Conservation (phyloP, 441 rosid genomes). For the Croton laevigatus region DNA sequence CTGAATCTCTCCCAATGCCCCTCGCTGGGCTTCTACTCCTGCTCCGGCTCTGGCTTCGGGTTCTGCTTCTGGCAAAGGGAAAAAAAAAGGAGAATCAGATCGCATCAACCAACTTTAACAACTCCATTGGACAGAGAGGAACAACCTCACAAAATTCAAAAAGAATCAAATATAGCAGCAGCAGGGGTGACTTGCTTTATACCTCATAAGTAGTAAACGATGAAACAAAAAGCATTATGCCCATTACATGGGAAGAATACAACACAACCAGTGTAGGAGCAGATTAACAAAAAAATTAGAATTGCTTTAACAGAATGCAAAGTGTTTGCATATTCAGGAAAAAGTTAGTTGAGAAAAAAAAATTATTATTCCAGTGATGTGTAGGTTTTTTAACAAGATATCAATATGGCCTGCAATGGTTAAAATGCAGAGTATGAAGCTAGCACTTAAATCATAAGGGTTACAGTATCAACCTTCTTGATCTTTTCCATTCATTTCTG, state of each 20-base stretch:
- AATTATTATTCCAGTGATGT: not conserved
- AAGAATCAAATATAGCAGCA: not conserved
- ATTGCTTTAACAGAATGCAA: not conserved
- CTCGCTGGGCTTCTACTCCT: conserved; percentile 71
- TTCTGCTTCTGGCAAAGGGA: conserved; percentile 44
- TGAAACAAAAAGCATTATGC: not conserved
- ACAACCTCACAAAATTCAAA: not conserved
- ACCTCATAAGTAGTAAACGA: not conserved
- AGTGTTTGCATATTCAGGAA: not conserved
- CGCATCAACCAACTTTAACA: conserved; percentile 1
- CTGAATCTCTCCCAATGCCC: conserved; percentile 64
- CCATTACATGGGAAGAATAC: not conserved
- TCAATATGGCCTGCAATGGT: not conserved
- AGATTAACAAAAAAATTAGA: not conserved
- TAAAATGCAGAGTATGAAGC: not conserved
- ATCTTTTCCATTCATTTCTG: conserved; percentile 48
- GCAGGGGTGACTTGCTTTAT: not conserved
- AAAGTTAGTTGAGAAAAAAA: not conserved
- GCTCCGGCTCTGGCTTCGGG: conserved; percentile 64
- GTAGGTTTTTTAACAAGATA: not conserved
- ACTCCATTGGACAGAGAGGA: not conserved
- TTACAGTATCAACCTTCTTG: conserved; percentile 51
- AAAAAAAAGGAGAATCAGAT: not conserved
- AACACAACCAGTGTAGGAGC: conserved; percentile 1
- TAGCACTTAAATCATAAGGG: not conserved